Conservation (phyloP, 345 rosid genomes). For the Sonneratia alba region DNA sequence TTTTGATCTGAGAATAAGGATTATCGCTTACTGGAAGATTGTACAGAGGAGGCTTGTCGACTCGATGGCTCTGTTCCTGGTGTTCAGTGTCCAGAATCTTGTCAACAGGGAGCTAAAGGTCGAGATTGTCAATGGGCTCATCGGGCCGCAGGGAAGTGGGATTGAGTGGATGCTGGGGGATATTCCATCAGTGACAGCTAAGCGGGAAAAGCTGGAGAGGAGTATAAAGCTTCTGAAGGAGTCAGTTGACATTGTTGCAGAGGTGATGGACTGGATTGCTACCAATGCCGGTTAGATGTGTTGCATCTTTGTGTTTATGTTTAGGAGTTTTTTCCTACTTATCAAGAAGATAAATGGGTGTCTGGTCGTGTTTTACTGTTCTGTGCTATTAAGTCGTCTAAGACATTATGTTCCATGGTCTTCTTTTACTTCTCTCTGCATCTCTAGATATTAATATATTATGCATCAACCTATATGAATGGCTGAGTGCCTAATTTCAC, state of each 20-base stretch:
- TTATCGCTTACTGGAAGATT: constrained; percentile 22
- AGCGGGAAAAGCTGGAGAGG: constrained; percentile 17
- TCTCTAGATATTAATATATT: too few species aligned
- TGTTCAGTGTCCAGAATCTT: constrained; percentile 7
- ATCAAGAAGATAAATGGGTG: too few species aligned
- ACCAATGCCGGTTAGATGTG: not conserved
- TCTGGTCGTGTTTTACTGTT: too few species aligned
- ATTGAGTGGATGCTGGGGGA: constrained; percentile 22
- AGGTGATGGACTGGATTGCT: constrained; percentile 12
- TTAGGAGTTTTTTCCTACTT: too few species aligned
- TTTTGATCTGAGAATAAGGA: constrained; percentile 22
- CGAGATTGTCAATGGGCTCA: constrained; percentile 14
- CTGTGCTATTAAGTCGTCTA: too few species aligned
- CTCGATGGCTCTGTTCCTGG: constrained; percentile 17
- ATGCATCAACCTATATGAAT: too few species aligned
- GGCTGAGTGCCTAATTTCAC: too few species aligned
- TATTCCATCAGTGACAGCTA: constrained; percentile 10
- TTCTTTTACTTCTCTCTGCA: too few species aligned
- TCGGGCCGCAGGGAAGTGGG: constrained; percentile 12
- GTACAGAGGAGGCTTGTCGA: constrained; percentile 26
- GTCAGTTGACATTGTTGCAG: constrained; percentile 16
- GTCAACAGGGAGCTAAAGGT: constrained; percentile 17
- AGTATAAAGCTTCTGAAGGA: constrained; percentile 18
- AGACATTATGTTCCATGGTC: too few species aligned
- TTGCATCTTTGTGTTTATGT: too few species aligned